Base-by-base conservation (phyloP, 2,329 filamentous ascomycete genomes). In the Fusarium pilosicola region DNA sequence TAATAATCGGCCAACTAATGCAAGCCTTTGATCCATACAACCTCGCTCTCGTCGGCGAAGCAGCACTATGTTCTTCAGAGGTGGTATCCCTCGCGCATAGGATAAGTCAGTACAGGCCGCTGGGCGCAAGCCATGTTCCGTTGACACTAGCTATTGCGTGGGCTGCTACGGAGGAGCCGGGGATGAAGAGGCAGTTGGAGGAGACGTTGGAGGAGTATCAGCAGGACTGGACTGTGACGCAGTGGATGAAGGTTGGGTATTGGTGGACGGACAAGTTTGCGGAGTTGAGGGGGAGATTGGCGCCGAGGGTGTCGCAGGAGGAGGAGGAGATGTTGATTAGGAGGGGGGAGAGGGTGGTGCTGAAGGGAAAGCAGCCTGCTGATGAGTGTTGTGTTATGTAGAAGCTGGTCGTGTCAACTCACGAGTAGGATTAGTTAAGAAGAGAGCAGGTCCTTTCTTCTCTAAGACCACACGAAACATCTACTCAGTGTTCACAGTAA, bases 261-360 rank as follows among this genome's bases (percentile, higher is more conserved):
- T 75, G 73, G 73, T 75, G 73, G 73, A 69, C 32, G 28, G 28
- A 51, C 10, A 74, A 65, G 44, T 74, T 74, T 65, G 58, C 58
- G 3, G 73, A 70, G 22, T 45, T 74, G 20, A 57, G 42, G 9
- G 54, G 49, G 15, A 59, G 58, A 3, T 26, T 74, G 22, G 68
- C 71, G 3, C 72, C 72, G 1, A 62, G 41, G 24, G 22, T 67
- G 0, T 62, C 57, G 1, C 20, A 48, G 6, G 65, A 71, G 2
- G 20, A 73, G 2, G 61, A 63, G 24, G 38, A 48, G 2, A 11
- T 42, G 10, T 36, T 74, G 42, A 54, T 58, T 34, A 24, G 28
- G 17, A n/a, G 14, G 13, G 45, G n/a, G 38, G 58, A 18, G 45
- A 28, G 11, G 15, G 22, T 1, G 30, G 22, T 0, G 14, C 2